Percentiles rank a stretch among this genome's conserved stretches.
These are phyloP conservation scores for Phytopythium delawarense DNA, from an alignment of 352 stramenopile species.

Conservation along the genomic window DNA sequence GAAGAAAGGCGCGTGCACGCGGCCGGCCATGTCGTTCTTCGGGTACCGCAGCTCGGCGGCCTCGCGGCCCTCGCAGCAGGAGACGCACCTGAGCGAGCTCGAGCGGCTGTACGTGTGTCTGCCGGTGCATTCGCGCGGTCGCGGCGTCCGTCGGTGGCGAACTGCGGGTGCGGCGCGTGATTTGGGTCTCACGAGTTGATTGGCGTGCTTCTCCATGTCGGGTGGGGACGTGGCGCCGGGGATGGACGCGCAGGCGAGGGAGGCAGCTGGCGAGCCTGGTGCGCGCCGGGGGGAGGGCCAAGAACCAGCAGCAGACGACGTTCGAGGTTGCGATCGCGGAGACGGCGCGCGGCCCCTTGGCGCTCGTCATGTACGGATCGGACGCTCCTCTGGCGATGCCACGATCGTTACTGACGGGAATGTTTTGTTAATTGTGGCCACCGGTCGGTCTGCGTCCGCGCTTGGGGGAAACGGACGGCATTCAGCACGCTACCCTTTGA, in stretches of 20 bases:
- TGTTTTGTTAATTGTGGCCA: background rate
- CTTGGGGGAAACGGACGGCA: background rate
- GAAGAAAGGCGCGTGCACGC: background rate
- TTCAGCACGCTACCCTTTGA: slow-evolving; percentile 62
- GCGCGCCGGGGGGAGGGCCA: slow-evolving; percentile 69
- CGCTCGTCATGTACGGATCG: slow-evolving; percentile 40
- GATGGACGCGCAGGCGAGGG: slow-evolving; percentile 33
- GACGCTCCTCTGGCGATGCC: slow-evolving; percentile 3
- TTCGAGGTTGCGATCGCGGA: slow-evolving; percentile 73
- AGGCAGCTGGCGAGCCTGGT: slow-evolving; percentile 79
- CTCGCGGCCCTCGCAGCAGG: slow-evolving; percentile 39
- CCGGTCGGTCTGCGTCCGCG: background rate
- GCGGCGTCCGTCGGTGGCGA: background rate
- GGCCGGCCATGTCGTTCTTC: slow-evolving; percentile 55
- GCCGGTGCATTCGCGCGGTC: background rate
- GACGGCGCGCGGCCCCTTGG: slow-evolving; percentile 43
- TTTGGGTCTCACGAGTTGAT: background rate
- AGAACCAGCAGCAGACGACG: slow-evolving; percentile 83
- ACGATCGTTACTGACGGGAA: background rate
- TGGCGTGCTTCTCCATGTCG: background rate
- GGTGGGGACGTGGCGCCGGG: background rate
- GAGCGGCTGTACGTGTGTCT: slow-evolving; percentile 59
- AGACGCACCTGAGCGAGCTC: slow-evolving; percentile 78
- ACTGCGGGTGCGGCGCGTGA: background rate
- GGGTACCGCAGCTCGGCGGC: slow-evolving; percentile 51